Evolutionary conservation across 768 basidiomycete species (phyloP).

Genomic region (Tricholoma matsutake): DNA sequence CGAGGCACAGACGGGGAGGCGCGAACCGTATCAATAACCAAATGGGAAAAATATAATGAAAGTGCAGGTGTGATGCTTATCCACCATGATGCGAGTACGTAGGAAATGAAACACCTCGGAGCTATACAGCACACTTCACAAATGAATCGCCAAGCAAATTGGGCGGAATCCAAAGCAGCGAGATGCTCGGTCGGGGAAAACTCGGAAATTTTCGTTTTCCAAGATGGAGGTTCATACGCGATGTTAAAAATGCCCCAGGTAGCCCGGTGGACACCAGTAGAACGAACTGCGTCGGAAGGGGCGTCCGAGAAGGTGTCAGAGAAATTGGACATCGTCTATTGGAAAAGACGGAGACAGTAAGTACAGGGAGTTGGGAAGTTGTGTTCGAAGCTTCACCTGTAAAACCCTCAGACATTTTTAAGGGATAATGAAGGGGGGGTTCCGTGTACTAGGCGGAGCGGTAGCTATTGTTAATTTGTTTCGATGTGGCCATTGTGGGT

Average conservation of each 20-base stretch:
- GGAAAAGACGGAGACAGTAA: neutral
- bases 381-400: neutral
- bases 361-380: neutral
- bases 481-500: neutral
- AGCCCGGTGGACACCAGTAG: slow-evolving; percentile 16
- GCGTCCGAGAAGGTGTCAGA: neutral
- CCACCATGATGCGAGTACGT: slow-evolving; percentile 29
- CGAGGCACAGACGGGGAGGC: neutral
- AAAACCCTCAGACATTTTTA: neutral
- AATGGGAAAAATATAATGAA: slow-evolving; percentile 31
- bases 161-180: slow-evolving; percentile 2
- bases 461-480: neutral
- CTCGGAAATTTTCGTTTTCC: neutral
- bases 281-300: neutral
- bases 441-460: neutral
- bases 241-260: slow-evolving; percentile 35
- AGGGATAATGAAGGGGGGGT: too few relatives aligned
- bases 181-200: slow-evolving; percentile 5
- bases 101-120: slow-evolving; percentile 18
- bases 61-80: slow-evolving; percentile 29
- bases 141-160: slow-evolving; percentile 19
- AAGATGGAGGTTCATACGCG: slow-evolving; percentile 23
- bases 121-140: slow-evolving; percentile 21
- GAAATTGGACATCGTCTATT: neutral
- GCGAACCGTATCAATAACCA: slow-evolving; percentile 32